Evolutionary conservation across 805 yeast genomes (phyloP).

Genomic region (Danielozyma ontarioensis): DNA sequence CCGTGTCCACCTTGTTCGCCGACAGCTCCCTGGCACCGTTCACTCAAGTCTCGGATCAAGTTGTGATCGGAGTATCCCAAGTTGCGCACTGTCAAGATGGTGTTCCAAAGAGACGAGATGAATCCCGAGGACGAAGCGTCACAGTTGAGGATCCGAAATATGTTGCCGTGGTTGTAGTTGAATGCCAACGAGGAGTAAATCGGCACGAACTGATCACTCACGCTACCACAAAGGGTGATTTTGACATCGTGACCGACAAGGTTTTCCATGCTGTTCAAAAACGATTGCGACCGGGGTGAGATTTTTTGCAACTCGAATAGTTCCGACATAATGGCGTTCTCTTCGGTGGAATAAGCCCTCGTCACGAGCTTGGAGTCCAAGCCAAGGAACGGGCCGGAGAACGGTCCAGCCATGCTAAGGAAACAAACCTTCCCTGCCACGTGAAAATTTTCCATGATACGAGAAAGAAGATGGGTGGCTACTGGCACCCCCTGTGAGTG

Average conservation of each 20-base stretch:
- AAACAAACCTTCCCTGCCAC: slow-evolving; percentile 21
- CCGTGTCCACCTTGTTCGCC: slow-evolving; percentile 24
- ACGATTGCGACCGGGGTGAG: slow-evolving; percentile 10
- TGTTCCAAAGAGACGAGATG: slow-evolving; percentile 19
- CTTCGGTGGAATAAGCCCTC: slow-evolving; percentile 31
- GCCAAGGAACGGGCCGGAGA: slow-evolving; percentile 27
- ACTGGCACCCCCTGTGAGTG: slow-evolving; percentile 32
- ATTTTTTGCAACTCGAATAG: slow-evolving; percentile 28
- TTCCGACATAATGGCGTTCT: slow-evolving; percentile 33
- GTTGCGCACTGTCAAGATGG: slow-evolving; percentile 27
- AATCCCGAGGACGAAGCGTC: slow-evolving; percentile 22
- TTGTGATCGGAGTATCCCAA: slow-evolving; percentile 31
- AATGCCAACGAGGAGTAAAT: slow-evolving; percentile 24
- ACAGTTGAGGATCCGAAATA: slow-evolving; percentile 23
- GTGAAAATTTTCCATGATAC: slow-evolving; percentile 9
- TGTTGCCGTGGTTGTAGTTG: slow-evolving; percentile 32
- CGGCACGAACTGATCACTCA: slow-evolving; percentile 35
- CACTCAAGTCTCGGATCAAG: slow-evolving; percentile 25
- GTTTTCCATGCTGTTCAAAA: slow-evolving; percentile 14
- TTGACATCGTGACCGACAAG: slow-evolving; percentile 26
- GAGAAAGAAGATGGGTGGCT: slow-evolving; percentile 23
- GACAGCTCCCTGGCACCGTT: slow-evolving; percentile 19
- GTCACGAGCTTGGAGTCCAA: slow-evolving; percentile 31
- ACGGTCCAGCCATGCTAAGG: slow-evolving; percentile 32
- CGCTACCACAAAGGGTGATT: slow-evolving; percentile 28